These are phyloP conservation scores for Pythium phragmitis DNA, from an alignment of 352 stramenopile species.

Conservation along the genomic window DNA sequence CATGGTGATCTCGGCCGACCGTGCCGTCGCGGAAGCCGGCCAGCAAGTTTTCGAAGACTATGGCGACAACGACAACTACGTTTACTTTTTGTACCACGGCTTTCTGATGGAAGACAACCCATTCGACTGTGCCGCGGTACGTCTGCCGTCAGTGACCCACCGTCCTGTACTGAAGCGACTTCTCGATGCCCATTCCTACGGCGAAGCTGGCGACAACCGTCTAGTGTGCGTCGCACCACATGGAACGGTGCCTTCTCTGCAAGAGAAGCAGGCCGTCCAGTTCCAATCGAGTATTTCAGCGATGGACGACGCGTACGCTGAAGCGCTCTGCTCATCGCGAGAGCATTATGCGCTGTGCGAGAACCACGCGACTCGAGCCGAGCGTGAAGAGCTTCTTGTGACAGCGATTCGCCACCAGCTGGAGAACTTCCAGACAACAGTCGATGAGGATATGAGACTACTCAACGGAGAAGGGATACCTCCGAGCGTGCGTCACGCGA, in stretches of 20 bases:
- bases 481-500: conserved; percentile 21
- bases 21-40: conserved; percentile 22
- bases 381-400: conserved; percentile 11
- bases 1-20: conserved; percentile 72
- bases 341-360: conserved; percentile 39
- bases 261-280: conserved; percentile 12
- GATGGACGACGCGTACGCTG: conserved; percentile 19
- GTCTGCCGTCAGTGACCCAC: conserved; percentile 24
- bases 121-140: conserved; percentile 84
- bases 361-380: not conserved
- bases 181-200: not conserved
- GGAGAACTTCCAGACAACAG: conserved; percentile 40
- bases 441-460: conserved; percentile 32
- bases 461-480: not conserved
- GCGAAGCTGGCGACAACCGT: not conserved
- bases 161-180: not conserved
- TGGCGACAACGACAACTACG: conserved; percentile 91
- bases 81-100: conserved; percentile 88
- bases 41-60: conserved; percentile 94
- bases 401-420: conserved; percentile 10
- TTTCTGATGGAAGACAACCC: conserved; percentile 89
- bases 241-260: conserved; percentile 2
- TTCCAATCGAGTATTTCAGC: conserved; percentile 8
- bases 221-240: conserved; percentile 19
- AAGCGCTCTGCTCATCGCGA: conserved; percentile 26